Conservation (phyloP, 139 green algal genomes). For the Tetradesmus obliquus region DNA sequence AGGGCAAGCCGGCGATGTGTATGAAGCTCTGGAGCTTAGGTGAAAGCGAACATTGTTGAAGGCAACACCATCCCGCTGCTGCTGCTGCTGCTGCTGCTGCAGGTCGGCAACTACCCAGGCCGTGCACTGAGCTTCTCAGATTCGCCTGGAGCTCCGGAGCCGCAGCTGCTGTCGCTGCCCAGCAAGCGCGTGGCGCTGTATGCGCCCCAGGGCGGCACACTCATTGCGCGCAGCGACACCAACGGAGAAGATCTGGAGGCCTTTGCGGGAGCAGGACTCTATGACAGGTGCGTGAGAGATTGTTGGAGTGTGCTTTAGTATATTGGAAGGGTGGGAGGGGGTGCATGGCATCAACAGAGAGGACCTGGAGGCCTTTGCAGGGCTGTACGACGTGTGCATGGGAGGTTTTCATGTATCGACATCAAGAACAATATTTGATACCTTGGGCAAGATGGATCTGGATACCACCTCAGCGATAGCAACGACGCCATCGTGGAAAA, state of each 20-base stretch:
- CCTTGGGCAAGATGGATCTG: too few species aligned
- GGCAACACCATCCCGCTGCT: too few species aligned
- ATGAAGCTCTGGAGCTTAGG: too few species aligned
- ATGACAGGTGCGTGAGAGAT: constrained; percentile 68
- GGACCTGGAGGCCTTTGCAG: too few species aligned
- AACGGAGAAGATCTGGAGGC: constrained; percentile 94
- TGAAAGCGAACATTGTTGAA: too few species aligned
- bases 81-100: too few species aligned
- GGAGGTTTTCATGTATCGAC: too few species aligned
- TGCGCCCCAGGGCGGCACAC: constrained; percentile 37
- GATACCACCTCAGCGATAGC: too few species aligned
- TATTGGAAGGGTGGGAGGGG: background rate
- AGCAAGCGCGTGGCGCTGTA: constrained; percentile 75
- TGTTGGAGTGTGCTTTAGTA: background rate
- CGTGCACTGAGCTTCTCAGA: constrained; percentile 25
- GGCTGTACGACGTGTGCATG: background rate
- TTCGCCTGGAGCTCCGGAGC: background rate
- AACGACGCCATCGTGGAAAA: too few species aligned
- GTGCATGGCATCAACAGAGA: too few species aligned
- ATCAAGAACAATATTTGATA: too few species aligned
- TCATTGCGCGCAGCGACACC: constrained; percentile 86
- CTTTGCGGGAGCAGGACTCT: constrained; percentile 88
- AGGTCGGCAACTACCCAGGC: constrained; percentile 78
- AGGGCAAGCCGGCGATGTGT: too few species aligned
- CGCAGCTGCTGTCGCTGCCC: constrained; percentile 62